Conservation (phyloP, 2,329 filamentous ascomycete genomes). For the Cordyceps militaris region DNA sequence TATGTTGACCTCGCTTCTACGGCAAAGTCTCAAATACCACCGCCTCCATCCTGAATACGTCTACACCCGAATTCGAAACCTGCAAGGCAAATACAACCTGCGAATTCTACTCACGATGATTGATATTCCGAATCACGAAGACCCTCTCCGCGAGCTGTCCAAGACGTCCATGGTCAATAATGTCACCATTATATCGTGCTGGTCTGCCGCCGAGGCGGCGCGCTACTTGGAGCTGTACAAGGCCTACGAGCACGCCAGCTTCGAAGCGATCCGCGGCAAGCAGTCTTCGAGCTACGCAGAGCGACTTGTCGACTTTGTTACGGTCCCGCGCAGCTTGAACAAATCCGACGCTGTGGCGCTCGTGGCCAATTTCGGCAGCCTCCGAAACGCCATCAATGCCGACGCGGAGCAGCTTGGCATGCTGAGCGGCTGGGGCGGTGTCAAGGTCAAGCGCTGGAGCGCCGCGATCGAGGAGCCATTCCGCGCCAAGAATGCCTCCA, state of each 20-base stretch:
- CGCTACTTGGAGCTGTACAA: constrained; percentile 95
- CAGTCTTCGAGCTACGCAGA: constrained; percentile 81
- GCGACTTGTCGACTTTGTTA: constrained; percentile 86
- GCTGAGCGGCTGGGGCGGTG: constrained; percentile 90
- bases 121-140: constrained; percentile 91
- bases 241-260: constrained; percentile 77
- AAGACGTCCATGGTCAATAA: constrained; percentile 93
- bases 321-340: constrained; percentile 81
- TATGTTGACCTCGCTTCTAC: too few relatives aligned
- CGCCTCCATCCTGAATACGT: constrained; percentile 96
- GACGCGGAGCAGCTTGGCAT: constrained; percentile 75
- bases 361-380: constrained; percentile 84
- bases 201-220: constrained; percentile 88
- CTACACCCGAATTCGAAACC: constrained; percentile 79
- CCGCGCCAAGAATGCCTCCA: constrained; percentile 64
- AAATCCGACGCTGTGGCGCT: constrained; percentile 89
- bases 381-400: constrained; percentile 82
- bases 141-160: constrained; percentile 78
- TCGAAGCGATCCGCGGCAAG: constrained; percentile 75
- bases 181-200: constrained; percentile 84
- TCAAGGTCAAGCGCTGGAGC: constrained; percentile 85
- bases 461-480: constrained; percentile 80
- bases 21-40: constrained; percentile 83
- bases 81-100: constrained; percentile 80
- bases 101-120: constrained; percentile 86